phyloP scores from a whole-genome alignment of 208 protist genomes.

The Wallacemonas rigidus region DNA sequence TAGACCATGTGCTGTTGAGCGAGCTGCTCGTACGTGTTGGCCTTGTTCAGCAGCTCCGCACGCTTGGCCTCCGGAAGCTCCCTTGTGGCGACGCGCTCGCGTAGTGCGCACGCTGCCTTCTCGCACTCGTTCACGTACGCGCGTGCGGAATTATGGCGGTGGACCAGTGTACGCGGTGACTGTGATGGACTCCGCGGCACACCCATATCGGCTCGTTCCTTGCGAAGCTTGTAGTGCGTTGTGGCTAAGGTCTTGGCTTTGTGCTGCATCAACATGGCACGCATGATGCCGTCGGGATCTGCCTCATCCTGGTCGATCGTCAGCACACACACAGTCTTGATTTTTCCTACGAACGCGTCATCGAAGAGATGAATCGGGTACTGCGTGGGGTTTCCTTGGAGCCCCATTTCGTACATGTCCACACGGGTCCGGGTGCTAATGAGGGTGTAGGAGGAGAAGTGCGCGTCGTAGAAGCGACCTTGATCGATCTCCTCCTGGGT shows the following conservation, averaged over 20 bases:
- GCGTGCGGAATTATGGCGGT: constrained; percentile 12
- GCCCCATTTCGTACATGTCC: constrained; percentile 25
- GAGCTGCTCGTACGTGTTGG: constrained; percentile 18
- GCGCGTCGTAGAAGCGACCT: constrained; percentile 30
- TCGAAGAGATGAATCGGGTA: constrained; percentile 39
- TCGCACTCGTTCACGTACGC: constrained; percentile 13
- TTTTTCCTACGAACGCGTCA: constrained; percentile 31
- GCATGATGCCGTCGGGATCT: neutral
- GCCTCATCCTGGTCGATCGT: constrained; percentile 21
- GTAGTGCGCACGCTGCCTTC: neutral
- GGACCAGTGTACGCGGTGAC: constrained; percentile 13
- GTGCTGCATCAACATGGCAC: constrained; percentile 27
- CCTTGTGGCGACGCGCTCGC: neutral
- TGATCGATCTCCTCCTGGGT: constrained; percentile 8
- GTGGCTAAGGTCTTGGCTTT: constrained; percentile 17
- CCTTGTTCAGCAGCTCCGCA: neutral
- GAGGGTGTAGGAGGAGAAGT: constrained; percentile 44
- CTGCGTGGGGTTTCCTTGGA: constrained; percentile 21
- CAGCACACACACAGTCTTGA: constrained; percentile 33
- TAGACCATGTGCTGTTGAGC: constrained; percentile 38
- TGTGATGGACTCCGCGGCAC: constrained; percentile 13
- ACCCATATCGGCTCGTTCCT: neutral
- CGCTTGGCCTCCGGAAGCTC: neutral
- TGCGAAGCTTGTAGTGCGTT: constrained; percentile 8
- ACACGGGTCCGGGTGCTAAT: constrained; percentile 33